Percentiles rank a stretch among this genome's conserved stretches.
phyloP scores from a whole-genome alignment of 1,284 basidiomycete species.

The Moesziomyces parantarcticus region DNA sequence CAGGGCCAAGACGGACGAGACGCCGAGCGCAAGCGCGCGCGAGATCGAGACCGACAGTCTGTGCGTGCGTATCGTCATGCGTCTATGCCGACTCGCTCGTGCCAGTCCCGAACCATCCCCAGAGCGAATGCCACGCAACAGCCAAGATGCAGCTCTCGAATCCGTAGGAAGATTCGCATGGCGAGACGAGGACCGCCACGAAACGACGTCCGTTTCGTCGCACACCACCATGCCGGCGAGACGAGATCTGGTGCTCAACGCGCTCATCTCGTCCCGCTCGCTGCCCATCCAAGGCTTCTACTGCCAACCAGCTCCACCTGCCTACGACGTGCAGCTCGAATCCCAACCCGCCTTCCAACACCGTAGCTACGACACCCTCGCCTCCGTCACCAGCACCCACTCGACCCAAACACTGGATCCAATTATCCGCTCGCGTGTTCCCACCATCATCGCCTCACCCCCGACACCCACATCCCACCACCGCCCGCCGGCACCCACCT shows the following conservation, averaged over 20 bases:
- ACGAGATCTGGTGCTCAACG: conserved; percentile 31
- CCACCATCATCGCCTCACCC: conserved; percentile 11
- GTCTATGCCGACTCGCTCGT: no score
- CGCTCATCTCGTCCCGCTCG: conserved; percentile 35
- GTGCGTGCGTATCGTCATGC: no score
- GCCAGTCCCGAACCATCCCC: no score
- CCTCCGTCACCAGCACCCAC: background rate
- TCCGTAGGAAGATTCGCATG: no score
- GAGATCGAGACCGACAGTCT: no score
- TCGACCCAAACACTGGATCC: background rate
- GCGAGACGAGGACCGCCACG: no score
- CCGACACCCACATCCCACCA: background rate
- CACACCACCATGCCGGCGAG: background rate
- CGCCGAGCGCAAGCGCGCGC: no score
- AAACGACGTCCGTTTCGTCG: no score
- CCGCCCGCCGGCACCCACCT: conserved; percentile 2
- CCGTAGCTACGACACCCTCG: background rate
- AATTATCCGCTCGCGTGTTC: background rate
- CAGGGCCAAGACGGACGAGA: no score
- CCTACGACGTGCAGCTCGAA: background rate
- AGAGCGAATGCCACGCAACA: no score
- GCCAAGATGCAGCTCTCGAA: no score
- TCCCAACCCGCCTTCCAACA: background rate
- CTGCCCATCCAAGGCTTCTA: conserved; percentile 43
- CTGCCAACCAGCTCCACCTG: conserved; percentile 5